Evolutionary conservation across 2,329 filamentous ascomycete genomes (phyloP).

Genomic region (Aspergillus tanneri): DNA sequence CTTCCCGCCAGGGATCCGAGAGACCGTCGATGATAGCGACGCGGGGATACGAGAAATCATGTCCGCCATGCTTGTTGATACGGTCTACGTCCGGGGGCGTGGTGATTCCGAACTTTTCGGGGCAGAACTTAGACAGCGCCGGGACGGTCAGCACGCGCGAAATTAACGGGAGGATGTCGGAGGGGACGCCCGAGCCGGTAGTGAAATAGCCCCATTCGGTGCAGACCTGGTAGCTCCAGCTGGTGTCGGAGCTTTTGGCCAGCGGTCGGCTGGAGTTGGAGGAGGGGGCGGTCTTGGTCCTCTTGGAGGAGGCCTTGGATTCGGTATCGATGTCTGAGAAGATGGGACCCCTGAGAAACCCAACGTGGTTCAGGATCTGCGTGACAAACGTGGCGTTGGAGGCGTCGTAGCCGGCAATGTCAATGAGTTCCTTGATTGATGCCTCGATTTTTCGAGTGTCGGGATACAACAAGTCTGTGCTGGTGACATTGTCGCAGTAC

Average conservation of each 20-base stretch:
- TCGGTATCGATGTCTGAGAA: slow-evolving; percentile 39
- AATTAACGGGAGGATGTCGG: slow-evolving; percentile 64
- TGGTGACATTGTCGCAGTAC: slow-evolving; percentile 59
- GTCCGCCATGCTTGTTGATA: slow-evolving; percentile 76
- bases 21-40: slow-evolving; percentile 76
- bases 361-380: slow-evolving; percentile 57
- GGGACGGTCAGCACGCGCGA: slow-evolving; percentile 68
- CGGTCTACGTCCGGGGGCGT: slow-evolving; percentile 60
- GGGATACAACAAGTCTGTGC: slow-evolving; percentile 45
- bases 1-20: slow-evolving; percentile 76
- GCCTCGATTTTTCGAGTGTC: slow-evolving; percentile 28
- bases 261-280: background rate
- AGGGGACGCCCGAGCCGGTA: slow-evolving; percentile 68
- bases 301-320: background rate
- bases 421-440: slow-evolving; percentile 23
- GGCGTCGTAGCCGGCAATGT: slow-evolving; percentile 15
- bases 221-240: slow-evolving; percentile 61
- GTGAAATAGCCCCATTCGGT: slow-evolving; percentile 73
- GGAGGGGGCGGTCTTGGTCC: background rate
- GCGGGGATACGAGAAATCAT: slow-evolving; percentile 69
- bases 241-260: slow-evolving; percentile 38
- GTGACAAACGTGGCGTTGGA: slow-evolving; percentile 48
- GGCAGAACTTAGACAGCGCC: slow-evolving; percentile 63
- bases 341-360: slow-evolving; percentile 51
- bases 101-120: slow-evolving; percentile 67